Percentiles rank a stretch among this genome's conserved stretches.
Conservation (phyloP, 352 stramenopile genomes). For the Saprolegnia parasitica region DNA sequence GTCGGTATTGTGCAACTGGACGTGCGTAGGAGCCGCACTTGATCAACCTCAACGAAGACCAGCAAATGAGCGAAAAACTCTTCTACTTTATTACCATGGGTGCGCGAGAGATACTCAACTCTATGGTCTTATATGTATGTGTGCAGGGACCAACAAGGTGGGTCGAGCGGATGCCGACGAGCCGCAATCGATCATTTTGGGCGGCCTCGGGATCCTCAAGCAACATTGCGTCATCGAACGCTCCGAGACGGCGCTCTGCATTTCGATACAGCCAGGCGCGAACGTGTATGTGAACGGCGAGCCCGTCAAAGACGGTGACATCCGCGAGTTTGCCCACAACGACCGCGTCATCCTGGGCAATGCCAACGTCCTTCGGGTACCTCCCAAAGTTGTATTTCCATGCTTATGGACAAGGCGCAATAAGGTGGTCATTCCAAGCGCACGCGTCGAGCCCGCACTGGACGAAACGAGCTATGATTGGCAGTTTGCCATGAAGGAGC, state of each 20-base stretch:
- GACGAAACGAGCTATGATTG: slow-evolving; percentile 58
- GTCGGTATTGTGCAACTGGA: neutral
- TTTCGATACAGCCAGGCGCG: slow-evolving; percentile 38
- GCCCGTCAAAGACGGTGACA: slow-evolving; percentile 37
- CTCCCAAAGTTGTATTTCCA: neutral
- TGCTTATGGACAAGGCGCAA: neutral
- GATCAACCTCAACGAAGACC: slow-evolving; percentile 85
- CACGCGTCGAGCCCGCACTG: slow-evolving; percentile 34
- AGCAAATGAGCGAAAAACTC: slow-evolving; percentile 79
- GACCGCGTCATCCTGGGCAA: slow-evolving; percentile 74
- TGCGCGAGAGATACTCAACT: neutral
- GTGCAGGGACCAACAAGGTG: slow-evolving; percentile 47
- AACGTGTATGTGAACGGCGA: slow-evolving; percentile 75
- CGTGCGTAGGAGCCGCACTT: slow-evolving; percentile 56
- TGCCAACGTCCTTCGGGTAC: slow-evolving; percentile 68
- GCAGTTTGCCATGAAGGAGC: slow-evolving; percentile 75
- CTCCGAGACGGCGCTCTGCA: slow-evolving; percentile 32
- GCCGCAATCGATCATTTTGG: slow-evolving; percentile 72
- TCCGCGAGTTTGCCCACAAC: slow-evolving; percentile 45
- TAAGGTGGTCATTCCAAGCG: slow-evolving; percentile 52
- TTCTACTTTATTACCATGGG: slow-evolving; percentile 64
- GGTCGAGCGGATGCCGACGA: slow-evolving; percentile 58
- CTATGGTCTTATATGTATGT: too few species aligned
- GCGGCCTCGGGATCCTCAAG: slow-evolving; percentile 70
- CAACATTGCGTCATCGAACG: slow-evolving; percentile 57